Evolutionary conservation across 306 rosid genomes (phyloP), one percentile per base, ranked within the genome.

Genomic region (Citrullus amarus): DNA sequence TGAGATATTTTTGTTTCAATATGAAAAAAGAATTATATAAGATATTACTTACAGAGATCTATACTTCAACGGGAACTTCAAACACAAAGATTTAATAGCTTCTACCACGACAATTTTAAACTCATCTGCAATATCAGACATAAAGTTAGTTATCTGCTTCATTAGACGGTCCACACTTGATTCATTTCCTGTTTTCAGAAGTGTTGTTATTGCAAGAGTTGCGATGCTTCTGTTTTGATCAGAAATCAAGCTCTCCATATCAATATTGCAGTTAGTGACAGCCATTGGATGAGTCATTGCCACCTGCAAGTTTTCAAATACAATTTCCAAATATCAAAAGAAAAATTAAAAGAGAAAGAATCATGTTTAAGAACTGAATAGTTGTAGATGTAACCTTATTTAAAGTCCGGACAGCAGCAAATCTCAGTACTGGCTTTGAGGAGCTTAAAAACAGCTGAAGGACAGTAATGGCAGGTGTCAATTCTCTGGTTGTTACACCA

Each of bases 281-380:
- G 97, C 97, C 99, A 92, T 88, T 85, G 99, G 98, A 87, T 95
- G 97, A 55, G 96, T 87, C 99, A 95, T 95, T 83, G 99, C 99
- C 83, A 95, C 99, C 97, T 95, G 91, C 79, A 80, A 79, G 83
- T 13, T 38, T 82, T 66, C 66, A 51, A 22, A 79, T 41, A 53
- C 57, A 60, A 7, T 57, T 20, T 41, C 28, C 8, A 44, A 22
- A 59, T 44, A 41, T 80, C 77, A 78, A 62, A 48, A 34, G 65
- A 66, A 41, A 54, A 80, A 57, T 70, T 7, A 58, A 15, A n/a
- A 76, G 38, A 76, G 53, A 76, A 2, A 57, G 20, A 59, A 58
- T 22, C 38, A 58, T 38, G 66, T 13, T 56, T 1, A 38, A 6
- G 9, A 75, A 77, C 50, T 8, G 30, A 28, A 20, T 43, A 82